These are phyloP conservation scores for Raphanus raphanistrum DNA, from an alignment of 345 rosid genomes.

Conservation along the genomic window DNA sequence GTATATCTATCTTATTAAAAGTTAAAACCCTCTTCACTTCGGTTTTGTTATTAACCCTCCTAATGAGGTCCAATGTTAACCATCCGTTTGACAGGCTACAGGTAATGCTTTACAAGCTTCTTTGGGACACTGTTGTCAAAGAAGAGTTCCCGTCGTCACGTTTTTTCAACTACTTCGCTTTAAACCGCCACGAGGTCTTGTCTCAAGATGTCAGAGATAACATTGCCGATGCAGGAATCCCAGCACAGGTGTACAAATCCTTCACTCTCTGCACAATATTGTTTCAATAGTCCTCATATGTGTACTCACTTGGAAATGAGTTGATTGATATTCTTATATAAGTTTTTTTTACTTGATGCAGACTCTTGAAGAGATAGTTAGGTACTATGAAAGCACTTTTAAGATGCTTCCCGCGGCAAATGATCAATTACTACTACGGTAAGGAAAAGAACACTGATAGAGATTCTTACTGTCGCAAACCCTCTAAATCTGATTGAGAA, in stretches of 20 bases:
- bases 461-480: no score
- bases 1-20: background rate
- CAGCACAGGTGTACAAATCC: conserved; percentile 51
- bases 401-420: conserved; percentile 51
- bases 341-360: conserved; percentile 34
- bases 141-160: conserved; percentile 47
- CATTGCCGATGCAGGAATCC: conserved; percentile 52
- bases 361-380: conserved; percentile 72
- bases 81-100: conserved; percentile 53
- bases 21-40: no score
- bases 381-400: conserved; percentile 53
- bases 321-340: background rate
- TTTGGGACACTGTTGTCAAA: conserved; percentile 70
- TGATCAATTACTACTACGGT: conserved; percentile 60
- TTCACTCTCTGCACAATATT: background rate
- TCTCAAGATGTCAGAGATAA: conserved; percentile 61
- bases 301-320: background rate
- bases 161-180: conserved; percentile 51
- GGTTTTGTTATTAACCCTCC: no score
- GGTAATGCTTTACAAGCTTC: conserved; percentile 76
- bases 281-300: background rate
- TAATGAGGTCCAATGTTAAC: background rate
- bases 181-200: conserved; percentile 48
- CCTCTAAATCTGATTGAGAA: background rate
- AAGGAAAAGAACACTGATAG: no score